Percentiles rank a stretch among this genome's conserved stretches.
Evolutionary conservation across 495 filamentous ascomycete species (phyloP).

Genomic region (Penicillium verhagenii): DNA sequence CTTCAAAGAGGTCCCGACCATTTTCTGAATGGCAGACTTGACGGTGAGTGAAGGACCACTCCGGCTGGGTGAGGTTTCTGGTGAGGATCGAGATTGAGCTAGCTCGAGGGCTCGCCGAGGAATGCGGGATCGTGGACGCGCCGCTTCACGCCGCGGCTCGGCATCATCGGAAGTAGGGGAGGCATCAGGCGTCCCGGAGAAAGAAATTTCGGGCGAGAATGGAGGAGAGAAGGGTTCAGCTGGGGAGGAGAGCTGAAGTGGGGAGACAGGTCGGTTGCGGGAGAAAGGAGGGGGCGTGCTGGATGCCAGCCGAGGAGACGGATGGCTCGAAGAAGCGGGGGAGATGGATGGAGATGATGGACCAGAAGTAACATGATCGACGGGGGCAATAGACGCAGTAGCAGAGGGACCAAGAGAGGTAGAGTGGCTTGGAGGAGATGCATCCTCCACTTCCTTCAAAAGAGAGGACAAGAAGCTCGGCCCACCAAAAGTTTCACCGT

Average conservation of each 20-base stretch:
- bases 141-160: background rate
- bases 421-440: slow-evolving; percentile 53
- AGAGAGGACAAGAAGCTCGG: slow-evolving; percentile 78
- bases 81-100: slow-evolving; percentile 36
- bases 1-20: slow-evolving; percentile 74
- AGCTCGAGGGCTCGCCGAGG: slow-evolving; percentile 34
- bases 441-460: slow-evolving; percentile 81
- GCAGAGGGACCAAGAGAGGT: slow-evolving; percentile 47
- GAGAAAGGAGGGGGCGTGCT: slow-evolving; percentile 68
- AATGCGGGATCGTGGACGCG: slow-evolving; percentile 28
- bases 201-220: slow-evolving; percentile 52
- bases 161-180: slow-evolving; percentile 17
- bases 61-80: slow-evolving; percentile 54
- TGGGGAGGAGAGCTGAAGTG: slow-evolving; percentile 65
- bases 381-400: slow-evolving; percentile 42
- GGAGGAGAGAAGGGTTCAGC: slow-evolving; percentile 59
- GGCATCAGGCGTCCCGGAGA: slow-evolving; percentile 19
- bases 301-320: slow-evolving; percentile 68
- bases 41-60: slow-evolving; percentile 59
- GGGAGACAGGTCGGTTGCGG: slow-evolving; percentile 63
- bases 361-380: slow-evolving; percentile 49
- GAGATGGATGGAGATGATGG: slow-evolving; percentile 74
- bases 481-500: slow-evolving; percentile 38
- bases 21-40: slow-evolving; percentile 75
- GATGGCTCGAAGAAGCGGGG: slow-evolving; percentile 62